These are phyloP conservation scores for Purshia tridentata DNA, from an alignment of 306 rosid genomes.

Conservation along the genomic window DNA sequence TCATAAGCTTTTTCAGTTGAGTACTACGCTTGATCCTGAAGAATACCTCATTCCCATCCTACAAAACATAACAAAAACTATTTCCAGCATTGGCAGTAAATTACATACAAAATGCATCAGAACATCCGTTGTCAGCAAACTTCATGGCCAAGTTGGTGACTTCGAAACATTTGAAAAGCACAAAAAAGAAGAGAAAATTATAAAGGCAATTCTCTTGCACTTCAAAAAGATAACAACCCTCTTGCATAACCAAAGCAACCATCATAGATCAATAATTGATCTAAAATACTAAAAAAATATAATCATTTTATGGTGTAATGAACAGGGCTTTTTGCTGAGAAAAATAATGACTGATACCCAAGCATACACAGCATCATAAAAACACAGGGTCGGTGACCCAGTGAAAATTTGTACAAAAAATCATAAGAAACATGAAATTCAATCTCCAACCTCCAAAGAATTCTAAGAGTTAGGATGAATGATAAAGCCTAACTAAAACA, in stretches of 20 bases:
- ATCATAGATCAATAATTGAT: background rate
- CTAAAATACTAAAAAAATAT: background rate
- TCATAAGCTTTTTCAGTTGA: slow-evolving; percentile 71
- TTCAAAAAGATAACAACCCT: background rate
- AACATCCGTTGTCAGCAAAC: background rate
- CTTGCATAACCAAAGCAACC: background rate
- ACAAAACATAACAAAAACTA: slow-evolving; percentile 8
- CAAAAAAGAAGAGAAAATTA: background rate
- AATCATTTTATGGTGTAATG: too few species aligned
- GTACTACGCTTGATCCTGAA: slow-evolving; percentile 82
- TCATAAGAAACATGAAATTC: background rate
- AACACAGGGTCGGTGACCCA: background rate
- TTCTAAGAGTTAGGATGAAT: background rate
- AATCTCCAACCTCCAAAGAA: background rate
- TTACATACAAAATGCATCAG: background rate
- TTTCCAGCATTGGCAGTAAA: background rate
- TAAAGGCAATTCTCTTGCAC: background rate
- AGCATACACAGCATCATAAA: background rate
- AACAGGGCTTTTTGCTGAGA: background rate
- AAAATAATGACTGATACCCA: background rate
- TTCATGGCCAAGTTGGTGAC: background rate
- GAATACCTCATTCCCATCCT: slow-evolving; percentile 85
- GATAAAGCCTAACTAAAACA: background rate
- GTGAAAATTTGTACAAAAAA: background rate
- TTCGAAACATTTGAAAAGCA: background rate